These are phyloP conservation scores for Pseudomassariella vexata DNA, from an alignment of 2,329 filamentous ascomycete genomes.

Conservation along the genomic window DNA sequence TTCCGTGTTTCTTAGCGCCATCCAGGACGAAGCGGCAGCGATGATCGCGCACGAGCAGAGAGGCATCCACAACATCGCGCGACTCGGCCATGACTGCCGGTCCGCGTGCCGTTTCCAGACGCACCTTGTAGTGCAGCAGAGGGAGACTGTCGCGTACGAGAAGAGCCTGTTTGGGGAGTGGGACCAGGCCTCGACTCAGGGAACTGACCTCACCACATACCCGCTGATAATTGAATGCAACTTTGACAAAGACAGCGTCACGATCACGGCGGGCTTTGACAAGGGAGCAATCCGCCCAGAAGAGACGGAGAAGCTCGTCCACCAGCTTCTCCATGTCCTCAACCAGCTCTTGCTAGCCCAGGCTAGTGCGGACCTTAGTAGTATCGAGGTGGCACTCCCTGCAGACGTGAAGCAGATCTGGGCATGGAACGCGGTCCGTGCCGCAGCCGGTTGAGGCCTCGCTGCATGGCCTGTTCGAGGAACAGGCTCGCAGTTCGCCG, in stretches of 20 bases:
- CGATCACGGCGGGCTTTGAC: background rate
- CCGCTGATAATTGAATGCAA: slow-evolving; percentile 5
- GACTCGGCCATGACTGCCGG: background rate
- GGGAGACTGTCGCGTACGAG: background rate
- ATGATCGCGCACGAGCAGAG: slow-evolving; percentile 45
- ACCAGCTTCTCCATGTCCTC: slow-evolving; percentile 11
- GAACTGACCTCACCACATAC: slow-evolving; percentile 2
- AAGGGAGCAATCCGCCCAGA: slow-evolving; percentile 7
- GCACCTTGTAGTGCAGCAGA: slow-evolving; percentile 29
- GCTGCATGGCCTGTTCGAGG: slow-evolving; percentile 3
- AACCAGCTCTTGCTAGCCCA: no score
- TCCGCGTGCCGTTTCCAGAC: slow-evolving; percentile 19
- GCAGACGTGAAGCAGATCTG: slow-evolving; percentile 2
- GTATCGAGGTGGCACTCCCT: slow-evolving; percentile 1
- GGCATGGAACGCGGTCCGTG: slow-evolving; percentile 3
- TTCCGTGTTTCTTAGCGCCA: slow-evolving; percentile 7
- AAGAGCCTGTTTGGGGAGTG: no score
- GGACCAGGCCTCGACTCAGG: no score
- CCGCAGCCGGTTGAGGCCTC: background rate
- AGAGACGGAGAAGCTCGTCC: slow-evolving; percentile 8
- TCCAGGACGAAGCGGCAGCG: slow-evolving; percentile 20
- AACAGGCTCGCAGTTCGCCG: background rate
- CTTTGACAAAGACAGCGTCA: background rate
- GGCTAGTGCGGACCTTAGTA: no score
- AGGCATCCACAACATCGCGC: slow-evolving; percentile 6